phyloP scores from a whole-genome alignment of 805 yeast species.

The Wickerhamiella siamensis region DNA sequence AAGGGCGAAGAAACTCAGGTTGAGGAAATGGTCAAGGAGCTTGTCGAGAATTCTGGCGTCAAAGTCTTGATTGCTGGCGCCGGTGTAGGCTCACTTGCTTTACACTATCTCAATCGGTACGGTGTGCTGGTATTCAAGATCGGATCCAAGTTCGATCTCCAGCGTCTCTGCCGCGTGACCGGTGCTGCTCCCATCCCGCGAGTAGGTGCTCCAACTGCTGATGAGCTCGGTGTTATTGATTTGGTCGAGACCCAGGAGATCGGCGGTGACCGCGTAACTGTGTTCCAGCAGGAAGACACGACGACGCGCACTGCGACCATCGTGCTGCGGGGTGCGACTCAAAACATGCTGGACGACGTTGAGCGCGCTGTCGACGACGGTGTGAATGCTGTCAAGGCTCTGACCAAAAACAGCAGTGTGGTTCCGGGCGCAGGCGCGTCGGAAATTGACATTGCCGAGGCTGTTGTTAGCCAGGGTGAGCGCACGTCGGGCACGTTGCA shows the following conservation, averaged over 20 bases:
- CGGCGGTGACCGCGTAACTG: constrained; percentile 94
- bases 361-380: constrained; percentile 98
- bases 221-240: constrained; percentile 82
- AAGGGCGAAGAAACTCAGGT: constrained; percentile 93
- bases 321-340: constrained; percentile 91
- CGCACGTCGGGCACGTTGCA: constrained; percentile 86
- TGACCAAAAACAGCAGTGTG: constrained; percentile 65
- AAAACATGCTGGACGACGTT: constrained; percentile 80
- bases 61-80: constrained; percentile 89
- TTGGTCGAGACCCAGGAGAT: constrained; percentile 82
- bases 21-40: constrained; percentile 70
- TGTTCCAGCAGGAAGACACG: constrained; percentile 55
- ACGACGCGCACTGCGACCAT: constrained; percentile 79
- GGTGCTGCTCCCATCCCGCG: constrained; percentile 95
- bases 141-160: constrained; percentile 84
- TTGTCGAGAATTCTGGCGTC: constrained; percentile 62
- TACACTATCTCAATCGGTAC: constrained; percentile 82
- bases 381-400: constrained; percentile 78
- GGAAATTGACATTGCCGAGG: constrained; percentile 74
- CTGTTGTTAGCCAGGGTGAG: constrained; percentile 76
- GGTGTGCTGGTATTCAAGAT: constrained; percentile 75
- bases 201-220: constrained; percentile 88
- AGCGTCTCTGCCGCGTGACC: constrained; percentile 89
- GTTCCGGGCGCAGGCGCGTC: constrained; percentile 95
- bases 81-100: constrained; percentile 80